These are phyloP conservation scores for Calonectria fujianensis DNA, from an alignment of 2,329 filamentous ascomycete species.

Conservation along the genomic window DNA sequence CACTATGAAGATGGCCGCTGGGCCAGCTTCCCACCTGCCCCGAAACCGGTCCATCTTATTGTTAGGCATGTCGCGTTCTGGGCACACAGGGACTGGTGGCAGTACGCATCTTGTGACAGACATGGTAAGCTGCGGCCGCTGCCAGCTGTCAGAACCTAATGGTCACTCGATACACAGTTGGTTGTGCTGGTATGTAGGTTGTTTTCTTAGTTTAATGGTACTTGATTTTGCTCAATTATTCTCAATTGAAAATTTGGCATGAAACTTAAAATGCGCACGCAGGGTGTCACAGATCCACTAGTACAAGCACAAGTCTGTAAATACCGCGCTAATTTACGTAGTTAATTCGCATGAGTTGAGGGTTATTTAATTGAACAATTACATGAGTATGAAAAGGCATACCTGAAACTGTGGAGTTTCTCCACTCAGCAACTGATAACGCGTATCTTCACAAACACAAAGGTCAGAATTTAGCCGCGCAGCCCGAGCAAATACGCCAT, in stretches of 20 bases:
- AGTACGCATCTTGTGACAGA: constrained; percentile 28
- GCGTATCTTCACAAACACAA: not conserved
- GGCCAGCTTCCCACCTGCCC: constrained; percentile 29
- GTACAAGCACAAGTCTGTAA: too few relatives aligned
- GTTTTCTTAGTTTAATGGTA: not conserved
- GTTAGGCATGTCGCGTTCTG: constrained; percentile 29
- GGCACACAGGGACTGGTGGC: constrained; percentile 34
- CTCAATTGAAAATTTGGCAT: not conserved
- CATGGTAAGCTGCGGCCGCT: constrained; percentile 13
- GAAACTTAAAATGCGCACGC: too few relatives aligned
- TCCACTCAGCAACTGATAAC: not conserved
- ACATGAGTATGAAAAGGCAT: too few relatives aligned
- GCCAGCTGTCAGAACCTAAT: constrained; percentile 8
- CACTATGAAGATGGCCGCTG: constrained; percentile 26
- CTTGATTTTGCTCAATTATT: not conserved
- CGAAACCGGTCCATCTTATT: constrained; percentile 12
- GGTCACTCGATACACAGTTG: not conserved
- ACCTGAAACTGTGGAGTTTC: not conserved
- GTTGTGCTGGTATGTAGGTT: not conserved
- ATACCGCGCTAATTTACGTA: too few relatives aligned
- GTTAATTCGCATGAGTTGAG: too few relatives aligned
- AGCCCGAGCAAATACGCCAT: not conserved
- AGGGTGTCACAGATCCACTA: too few relatives aligned
- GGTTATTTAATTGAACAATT: too few relatives aligned
- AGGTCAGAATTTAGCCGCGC: not conserved